A percentile compares a stretch with the other conserved stretches of the same genome.
phyloP scores from a whole-genome alignment of 352 stramenopile species.

The Phytophthora niederhauseri region DNA sequence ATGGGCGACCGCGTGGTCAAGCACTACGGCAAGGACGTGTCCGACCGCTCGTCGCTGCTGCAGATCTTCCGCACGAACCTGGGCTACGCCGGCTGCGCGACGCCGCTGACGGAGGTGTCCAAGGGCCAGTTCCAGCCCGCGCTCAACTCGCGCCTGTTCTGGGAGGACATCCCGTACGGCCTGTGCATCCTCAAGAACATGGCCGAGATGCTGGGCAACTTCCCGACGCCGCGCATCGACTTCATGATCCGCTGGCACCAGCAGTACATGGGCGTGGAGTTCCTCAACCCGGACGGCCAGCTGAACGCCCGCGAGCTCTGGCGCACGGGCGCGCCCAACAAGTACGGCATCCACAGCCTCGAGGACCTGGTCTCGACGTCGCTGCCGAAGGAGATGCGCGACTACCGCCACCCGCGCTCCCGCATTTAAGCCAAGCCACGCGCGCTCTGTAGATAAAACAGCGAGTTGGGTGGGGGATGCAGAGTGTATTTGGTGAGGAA shows the following conservation, averaged over 20 bases:
- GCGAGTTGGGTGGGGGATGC: constrained; percentile 1
- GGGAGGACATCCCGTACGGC: constrained; percentile 93
- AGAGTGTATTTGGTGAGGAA: constrained; percentile 22
- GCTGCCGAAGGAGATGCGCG: constrained; percentile 85
- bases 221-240: constrained; percentile 92
- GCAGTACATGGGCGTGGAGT: constrained; percentile 90
- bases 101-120: constrained; percentile 82
- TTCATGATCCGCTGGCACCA: constrained; percentile 96
- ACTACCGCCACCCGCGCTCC: constrained; percentile 89
- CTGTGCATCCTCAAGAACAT: constrained; percentile 95
- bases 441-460: constrained; percentile 4
- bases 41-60: constrained; percentile 85
- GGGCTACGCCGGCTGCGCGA: constrained; percentile 90
- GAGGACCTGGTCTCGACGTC: constrained; percentile 92
- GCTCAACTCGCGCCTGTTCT: constrained; percentile 90
- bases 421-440: constrained; percentile 61
- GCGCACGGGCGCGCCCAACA: constrained; percentile 90
- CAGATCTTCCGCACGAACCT: constrained; percentile 93
- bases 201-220: constrained; percentile 93
- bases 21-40: constrained; percentile 93
- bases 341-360: constrained; percentile 92
- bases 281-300: constrained; percentile 86
- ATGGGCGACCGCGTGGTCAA: constrained; percentile 92
- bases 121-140: constrained; percentile 83
- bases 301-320: constrained; percentile 90